Base-by-base conservation (phyloP, 1,284 basidiomycete genomes). In the Sanghuangporus baumii region DNA sequence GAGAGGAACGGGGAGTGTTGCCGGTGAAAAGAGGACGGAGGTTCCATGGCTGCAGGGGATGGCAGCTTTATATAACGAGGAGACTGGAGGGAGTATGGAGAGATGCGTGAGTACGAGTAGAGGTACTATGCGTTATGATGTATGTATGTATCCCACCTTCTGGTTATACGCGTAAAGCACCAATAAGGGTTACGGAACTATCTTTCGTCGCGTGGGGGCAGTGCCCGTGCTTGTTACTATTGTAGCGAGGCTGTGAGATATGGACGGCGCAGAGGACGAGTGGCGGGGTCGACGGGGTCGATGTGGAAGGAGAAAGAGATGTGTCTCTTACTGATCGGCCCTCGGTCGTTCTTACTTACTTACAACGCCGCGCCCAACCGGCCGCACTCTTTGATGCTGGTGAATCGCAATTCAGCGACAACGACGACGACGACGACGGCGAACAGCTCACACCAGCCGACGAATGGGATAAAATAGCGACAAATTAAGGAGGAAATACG, bases 231-330 rank as follows among this genome's bases (percentile, higher is more conserved):
- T 6, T 43, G 55, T 8, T 8, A 18, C 43, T 16, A 46, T 14
- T 46, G 9, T 7, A 46, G 20, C 26, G 55, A 47, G 55, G 43
- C 38, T 47, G 55, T 57, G 55, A 47, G 38, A 26, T 8, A 43
- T 8, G 55, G 38, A 37, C 37, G 55, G 7, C 23, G 55, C 18
- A n/a, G 23, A 56, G 8, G 55, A 41, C 37, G 38, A 16, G 18
- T 12, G 36, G 23, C 26, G 18, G 38, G n/a, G 31, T 16, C 6
- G 11, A 14, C 37, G 40, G n/a, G 55, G 55, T 43, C 9, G 55
- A 57, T 57, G 55, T 43, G 37, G 55, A 31, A 31, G 34, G 38
- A 47, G 43, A 37, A 31, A 41, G 43, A 57, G 55, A 57, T 47
- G 55, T 18, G 55, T 43, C 37, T 36, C 23, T 37, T 36, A 31